Percentiles rank a stretch among this genome's conserved stretches.
Conservation (phyloP, 805 yeast genomes). For the Candida lessepsii region DNA sequence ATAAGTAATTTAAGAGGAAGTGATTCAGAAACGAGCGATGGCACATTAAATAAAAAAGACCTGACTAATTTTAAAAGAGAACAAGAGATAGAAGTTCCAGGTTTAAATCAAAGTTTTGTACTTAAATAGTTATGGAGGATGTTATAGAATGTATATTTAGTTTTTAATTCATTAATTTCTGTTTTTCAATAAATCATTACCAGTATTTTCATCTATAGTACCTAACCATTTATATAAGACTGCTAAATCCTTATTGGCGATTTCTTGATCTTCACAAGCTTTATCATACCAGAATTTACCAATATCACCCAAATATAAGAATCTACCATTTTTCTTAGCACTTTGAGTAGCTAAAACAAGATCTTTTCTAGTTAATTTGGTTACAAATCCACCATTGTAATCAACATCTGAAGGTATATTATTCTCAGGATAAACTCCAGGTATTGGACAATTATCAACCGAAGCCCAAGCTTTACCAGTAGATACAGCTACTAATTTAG, state of each 20-base stretch:
- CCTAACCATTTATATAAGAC: conserved; percentile 46
- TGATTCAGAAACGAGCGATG: conserved; percentile 7
- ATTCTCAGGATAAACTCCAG: conserved; percentile 41
- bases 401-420: conserved; percentile 45
- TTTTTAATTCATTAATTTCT: neutral
- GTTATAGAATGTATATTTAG: neutral
- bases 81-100: conserved; percentile 14
- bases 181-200: conserved; percentile 6
- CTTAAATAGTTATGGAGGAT: conserved; percentile 5
- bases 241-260: conserved; percentile 41
- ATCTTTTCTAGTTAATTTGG: conserved; percentile 45
- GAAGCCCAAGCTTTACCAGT: conserved; percentile 57
- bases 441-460: conserved; percentile 54
- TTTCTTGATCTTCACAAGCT: conserved; percentile 41
- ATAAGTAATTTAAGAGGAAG: conserved; percentile 10
- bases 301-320: conserved; percentile 38
- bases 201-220: conserved; percentile 9
- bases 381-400: conserved; percentile 49
- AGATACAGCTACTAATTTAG: conserved; percentile 49
- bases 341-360: conserved; percentile 42
- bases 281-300: conserved; percentile 41
- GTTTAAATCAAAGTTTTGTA: conserved; percentile 12
- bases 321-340: conserved; percentile 33
- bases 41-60: neutral
- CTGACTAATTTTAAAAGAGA: neutral